Percentiles rank a stretch among this genome's conserved stretches.
Evolutionary conservation across 2,329 filamentous ascomycete genomes (phyloP).

Genomic region (Verticillium klebahnii): DNA sequence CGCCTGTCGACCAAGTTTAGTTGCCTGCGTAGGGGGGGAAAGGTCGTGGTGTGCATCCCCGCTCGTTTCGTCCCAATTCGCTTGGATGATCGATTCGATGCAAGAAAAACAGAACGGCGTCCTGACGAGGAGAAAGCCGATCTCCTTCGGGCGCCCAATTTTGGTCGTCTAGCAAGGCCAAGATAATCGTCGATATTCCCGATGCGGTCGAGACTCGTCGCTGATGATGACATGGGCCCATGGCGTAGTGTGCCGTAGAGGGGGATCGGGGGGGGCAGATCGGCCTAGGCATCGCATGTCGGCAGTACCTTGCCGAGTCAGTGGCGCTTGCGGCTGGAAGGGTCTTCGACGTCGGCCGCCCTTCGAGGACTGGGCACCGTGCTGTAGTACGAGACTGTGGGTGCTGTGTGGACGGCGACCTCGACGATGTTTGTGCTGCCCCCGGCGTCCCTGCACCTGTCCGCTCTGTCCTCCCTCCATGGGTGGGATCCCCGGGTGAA

Average conservation of each 20-base stretch:
- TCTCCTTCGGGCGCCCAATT: neutral
- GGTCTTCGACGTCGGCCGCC: neutral
- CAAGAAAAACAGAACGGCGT: no score
- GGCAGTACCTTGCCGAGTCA: neutral
- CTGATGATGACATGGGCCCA: neutral
- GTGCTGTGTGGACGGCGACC: neutral
- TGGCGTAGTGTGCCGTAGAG: neutral
- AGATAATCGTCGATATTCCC: neutral
- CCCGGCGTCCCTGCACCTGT: neutral
- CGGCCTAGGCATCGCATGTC: neutral
- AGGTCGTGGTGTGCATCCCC: no score
- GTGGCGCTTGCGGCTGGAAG: neutral
- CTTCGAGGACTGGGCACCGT: no score
- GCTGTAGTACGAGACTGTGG: neutral
- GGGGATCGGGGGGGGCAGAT: neutral
- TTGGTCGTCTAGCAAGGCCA: neutral
- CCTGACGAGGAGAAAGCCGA: neutral
- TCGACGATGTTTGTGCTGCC: neutral
- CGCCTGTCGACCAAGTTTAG: neutral
- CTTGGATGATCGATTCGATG: no score
- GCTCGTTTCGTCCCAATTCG: no score
- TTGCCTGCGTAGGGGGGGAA: no score
- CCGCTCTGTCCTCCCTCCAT: neutral
- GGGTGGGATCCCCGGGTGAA: neutral
- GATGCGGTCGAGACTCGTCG: neutral